Evolutionary conservation across 2,329 filamentous ascomycete genomes (phyloP).

Genomic region (Lecanicillium sp.): DNA sequence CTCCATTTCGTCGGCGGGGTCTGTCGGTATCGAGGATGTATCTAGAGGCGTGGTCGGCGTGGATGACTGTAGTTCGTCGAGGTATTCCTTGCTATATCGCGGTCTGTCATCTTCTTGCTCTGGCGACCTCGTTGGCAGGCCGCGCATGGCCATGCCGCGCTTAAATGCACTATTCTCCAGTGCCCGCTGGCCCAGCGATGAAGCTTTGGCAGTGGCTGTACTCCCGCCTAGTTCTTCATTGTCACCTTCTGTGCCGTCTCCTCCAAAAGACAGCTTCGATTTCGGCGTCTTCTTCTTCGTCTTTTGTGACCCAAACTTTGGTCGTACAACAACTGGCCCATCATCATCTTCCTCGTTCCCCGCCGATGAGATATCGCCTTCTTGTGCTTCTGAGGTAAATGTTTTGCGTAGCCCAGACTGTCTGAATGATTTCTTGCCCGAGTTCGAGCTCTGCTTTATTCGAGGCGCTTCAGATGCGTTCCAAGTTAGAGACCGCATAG

Average conservation of each 20-base stretch:
- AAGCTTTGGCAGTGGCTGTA: conserved; percentile 58
- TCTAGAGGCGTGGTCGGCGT: conserved; percentile 77
- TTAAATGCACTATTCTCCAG: conserved; percentile 59
- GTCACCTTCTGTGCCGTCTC: conserved; percentile 42
- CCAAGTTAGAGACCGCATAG: too few relatives aligned
- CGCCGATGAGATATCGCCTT: conserved; percentile 16
- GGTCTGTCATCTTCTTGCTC: conserved; percentile 62
- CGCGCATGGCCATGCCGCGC: conserved; percentile 38
- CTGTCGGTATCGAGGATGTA: conserved; percentile 34
- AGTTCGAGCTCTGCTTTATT: conserved; percentile 23
- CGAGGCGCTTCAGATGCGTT: not conserved
- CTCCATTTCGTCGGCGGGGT: conserved; percentile 44
- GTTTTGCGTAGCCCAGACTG: conserved; percentile 52
- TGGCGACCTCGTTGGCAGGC: conserved; percentile 48
- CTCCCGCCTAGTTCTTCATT: conserved; percentile 42
- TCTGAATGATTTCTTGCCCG: conserved; percentile 44
- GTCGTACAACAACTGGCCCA: conserved; percentile 41
- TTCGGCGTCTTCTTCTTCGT: conserved; percentile 56
- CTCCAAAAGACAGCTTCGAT: conserved; percentile 70
- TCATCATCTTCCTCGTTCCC: conserved; percentile 37
- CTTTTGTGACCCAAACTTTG: conserved; percentile 39
- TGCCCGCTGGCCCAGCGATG: conserved; percentile 54
- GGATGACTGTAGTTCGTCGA: conserved; percentile 77
- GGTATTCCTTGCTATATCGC: conserved; percentile 77
- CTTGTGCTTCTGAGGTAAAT: conserved; percentile 38